phyloP scores from a whole-genome alignment of 306 rosid genomes.

The Cucumis hystrix region DNA sequence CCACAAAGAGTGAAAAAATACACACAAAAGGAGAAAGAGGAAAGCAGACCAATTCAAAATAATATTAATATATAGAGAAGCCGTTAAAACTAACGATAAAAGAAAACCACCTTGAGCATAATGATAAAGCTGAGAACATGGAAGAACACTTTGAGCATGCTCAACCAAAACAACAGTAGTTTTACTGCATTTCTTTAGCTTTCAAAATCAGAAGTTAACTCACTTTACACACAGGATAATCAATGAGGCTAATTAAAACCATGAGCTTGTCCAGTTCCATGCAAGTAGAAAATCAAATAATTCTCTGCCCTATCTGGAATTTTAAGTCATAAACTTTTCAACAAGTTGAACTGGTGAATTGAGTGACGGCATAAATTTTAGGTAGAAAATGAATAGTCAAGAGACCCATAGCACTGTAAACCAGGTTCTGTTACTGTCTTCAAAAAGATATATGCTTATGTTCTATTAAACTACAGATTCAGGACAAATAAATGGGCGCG shows the following conservation, averaged over 20 bases:
- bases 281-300: neutral
- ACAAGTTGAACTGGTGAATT: neutral
- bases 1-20: too few species aligned
- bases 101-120: too few species aligned
- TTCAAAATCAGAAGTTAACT: neutral
- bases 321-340: neutral
- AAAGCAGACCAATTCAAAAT: too few species aligned
- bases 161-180: neutral
- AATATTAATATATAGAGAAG: too few species aligned
- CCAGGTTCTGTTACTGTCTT: neutral
- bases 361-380: neutral
- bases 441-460: neutral
- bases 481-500: neutral
- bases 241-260: neutral
- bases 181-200: neutral
- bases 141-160: neutral
- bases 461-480: neutral
- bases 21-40: too few species aligned
- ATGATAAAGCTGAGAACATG: neutral
- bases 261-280: neutral
- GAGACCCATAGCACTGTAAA: neutral
- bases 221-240: neutral
- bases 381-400: neutral
- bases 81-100: too few species aligned
- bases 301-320: neutral